Conservation (phyloP, 192 early-diverging fungal genomes). For the Backusella circina region DNA sequence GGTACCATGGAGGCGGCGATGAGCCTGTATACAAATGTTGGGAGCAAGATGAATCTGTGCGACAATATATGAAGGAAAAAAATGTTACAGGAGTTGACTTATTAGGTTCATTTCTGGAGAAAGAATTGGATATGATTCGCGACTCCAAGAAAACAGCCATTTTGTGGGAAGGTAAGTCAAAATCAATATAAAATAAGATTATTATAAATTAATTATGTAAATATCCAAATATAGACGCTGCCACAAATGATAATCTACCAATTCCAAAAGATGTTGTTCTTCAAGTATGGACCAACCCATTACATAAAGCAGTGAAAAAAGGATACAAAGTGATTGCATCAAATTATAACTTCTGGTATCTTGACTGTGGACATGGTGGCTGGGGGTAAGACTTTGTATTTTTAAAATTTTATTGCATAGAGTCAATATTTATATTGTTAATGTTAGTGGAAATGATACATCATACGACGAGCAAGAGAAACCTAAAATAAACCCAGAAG, state of each 20-base stretch:
- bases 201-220: background rate
- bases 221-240: constrained; percentile 38
- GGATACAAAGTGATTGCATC: constrained; percentile 69
- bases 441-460: constrained; percentile 51
- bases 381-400: constrained; percentile 48
- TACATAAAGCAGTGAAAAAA: constrained; percentile 49
- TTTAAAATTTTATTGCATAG: background rate
- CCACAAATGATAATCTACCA: constrained; percentile 41
- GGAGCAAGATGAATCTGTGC: constrained; percentile 40
- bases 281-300: constrained; percentile 70
- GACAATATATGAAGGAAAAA: constrained; percentile 31
- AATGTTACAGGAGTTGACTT: constrained; percentile 27
- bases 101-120: constrained; percentile 40
- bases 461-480: constrained; percentile 40
- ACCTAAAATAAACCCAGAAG: constrained; percentile 19
- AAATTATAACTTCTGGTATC: constrained; percentile 63
- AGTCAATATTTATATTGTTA: background rate
- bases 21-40: constrained; percentile 74
- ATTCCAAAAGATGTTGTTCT: constrained; percentile 57
- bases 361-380: constrained; percentile 76
- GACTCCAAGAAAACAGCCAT: constrained; percentile 51
- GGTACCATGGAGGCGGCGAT: constrained; percentile 76
- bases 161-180: constrained; percentile 70
- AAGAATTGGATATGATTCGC: constrained; percentile 39
- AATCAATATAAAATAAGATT: background rate